Evolutionary conservation across 2,329 filamentous ascomycete genomes (phyloP).

Genomic region (Eurotiales sp.): DNA sequence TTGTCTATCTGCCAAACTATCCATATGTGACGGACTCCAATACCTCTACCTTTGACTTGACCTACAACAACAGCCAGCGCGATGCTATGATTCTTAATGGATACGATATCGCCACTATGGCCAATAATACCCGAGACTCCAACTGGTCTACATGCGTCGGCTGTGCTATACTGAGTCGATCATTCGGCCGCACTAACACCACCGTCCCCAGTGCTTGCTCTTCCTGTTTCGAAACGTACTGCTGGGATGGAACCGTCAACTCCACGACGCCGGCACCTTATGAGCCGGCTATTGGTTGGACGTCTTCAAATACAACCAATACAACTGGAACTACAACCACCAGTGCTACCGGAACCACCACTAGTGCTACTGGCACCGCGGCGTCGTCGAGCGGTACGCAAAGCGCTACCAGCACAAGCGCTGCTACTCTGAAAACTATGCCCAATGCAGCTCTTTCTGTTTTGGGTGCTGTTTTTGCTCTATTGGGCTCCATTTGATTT

Average conservation of each 20-base stretch:
- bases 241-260: conserved; percentile 79
- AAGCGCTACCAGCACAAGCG: too few relatives aligned
- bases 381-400: too few relatives aligned
- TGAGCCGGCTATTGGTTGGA: conserved; percentile 30
- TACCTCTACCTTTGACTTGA: conserved; percentile 68
- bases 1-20: conserved; percentile 84
- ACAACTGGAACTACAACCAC: too few relatives aligned
- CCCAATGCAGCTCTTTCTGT: too few relatives aligned
- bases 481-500: too few relatives aligned
- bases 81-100: conserved; percentile 83
- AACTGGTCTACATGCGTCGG: conserved; percentile 80
- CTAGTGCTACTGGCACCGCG: too few relatives aligned
- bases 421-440: too few relatives aligned
- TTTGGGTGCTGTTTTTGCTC: too few relatives aligned
- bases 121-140: conserved; percentile 69
- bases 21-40: conserved; percentile 76
- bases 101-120: conserved; percentile 79
- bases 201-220: conserved; percentile 67
- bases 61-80: conserved; percentile 63
- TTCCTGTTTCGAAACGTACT: conserved; percentile 75
- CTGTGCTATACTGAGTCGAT: conserved; percentile 78
- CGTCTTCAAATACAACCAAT: background rate
- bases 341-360: too few relatives aligned
- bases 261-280: conserved; percentile 37
- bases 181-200: conserved; percentile 67